Evolutionary conservation across 2,329 filamentous ascomycete genomes (phyloP).

Genomic region (Claviceps sorghi): DNA sequence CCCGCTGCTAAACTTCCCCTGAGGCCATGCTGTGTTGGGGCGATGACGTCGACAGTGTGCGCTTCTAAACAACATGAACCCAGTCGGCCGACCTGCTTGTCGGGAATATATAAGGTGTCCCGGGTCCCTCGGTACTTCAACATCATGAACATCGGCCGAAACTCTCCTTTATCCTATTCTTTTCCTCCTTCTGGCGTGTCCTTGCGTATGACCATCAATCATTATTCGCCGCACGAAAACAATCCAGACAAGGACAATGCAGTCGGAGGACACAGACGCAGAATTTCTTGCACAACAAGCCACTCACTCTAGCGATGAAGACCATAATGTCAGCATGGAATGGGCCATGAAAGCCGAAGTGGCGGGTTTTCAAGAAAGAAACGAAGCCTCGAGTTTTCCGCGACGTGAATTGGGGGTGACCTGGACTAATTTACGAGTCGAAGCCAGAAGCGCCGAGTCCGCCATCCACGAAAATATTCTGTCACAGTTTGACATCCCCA

Average conservation of each 20-base stretch:
- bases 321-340: slow-evolving; percentile 12
- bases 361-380: slow-evolving; percentile 26
- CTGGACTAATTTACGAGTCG: slow-evolving; percentile 49
- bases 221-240: neutral
- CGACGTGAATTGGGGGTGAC: slow-evolving; percentile 44
- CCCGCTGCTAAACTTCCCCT: too few relatives aligned
- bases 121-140: neutral
- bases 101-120: neutral
- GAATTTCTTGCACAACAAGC: slow-evolving; percentile 10
- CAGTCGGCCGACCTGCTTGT: neutral
- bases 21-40: neutral
- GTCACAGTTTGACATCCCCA: slow-evolving; percentile 41
- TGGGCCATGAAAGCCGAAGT: slow-evolving; percentile 37
- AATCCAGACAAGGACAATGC: slow-evolving; percentile 9
- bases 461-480: slow-evolving; percentile 51
- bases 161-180: neutral
- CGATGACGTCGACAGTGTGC: neutral
- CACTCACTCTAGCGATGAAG: slow-evolving; percentile 5
- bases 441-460: slow-evolving; percentile 45
- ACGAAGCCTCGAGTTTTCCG: slow-evolving; percentile 30
- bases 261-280: slow-evolving; percentile 13
- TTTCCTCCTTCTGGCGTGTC: neutral
- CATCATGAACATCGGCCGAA: neutral
- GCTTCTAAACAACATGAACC: neutral
- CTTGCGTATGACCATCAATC: neutral